These are phyloP conservation scores for Stylonectria norvegica DNA, from an alignment of 2,329 filamentous ascomycete species.

Conservation along the genomic window DNA sequence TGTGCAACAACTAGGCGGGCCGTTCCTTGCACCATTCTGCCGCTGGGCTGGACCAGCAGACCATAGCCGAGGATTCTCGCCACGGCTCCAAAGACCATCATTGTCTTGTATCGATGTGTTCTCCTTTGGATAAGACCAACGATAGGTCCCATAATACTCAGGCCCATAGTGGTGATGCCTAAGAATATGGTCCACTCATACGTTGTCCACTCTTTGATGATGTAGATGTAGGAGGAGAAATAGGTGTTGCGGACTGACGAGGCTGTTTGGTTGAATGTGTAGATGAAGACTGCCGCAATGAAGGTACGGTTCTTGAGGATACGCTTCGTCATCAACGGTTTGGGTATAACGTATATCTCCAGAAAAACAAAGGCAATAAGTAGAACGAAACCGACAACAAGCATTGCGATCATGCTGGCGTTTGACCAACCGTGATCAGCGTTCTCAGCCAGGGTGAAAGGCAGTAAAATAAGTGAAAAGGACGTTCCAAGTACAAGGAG, in stretches of 20 bases:
- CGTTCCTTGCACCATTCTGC: slow-evolving; percentile 33
- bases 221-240: slow-evolving; percentile 37
- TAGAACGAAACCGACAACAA: slow-evolving; percentile 34
- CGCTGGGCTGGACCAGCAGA: slow-evolving; percentile 29
- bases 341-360: slow-evolving; percentile 32
- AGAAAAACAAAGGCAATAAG: slow-evolving; percentile 34
- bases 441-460: slow-evolving; percentile 51
- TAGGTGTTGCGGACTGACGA: slow-evolving; percentile 36
- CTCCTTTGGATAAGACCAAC: slow-evolving; percentile 33
- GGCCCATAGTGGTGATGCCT: slow-evolving; percentile 37
- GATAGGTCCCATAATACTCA: slow-evolving; percentile 36
- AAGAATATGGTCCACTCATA: slow-evolving; percentile 42
- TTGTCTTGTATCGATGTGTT: slow-evolving; percentile 40
- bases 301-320: slow-evolving; percentile 33
- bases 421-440: slow-evolving; percentile 34
- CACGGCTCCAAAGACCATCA: slow-evolving; percentile 37
- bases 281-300: slow-evolving; percentile 27
- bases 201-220: slow-evolving; percentile 41
- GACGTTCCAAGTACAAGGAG: slow-evolving; percentile 52
- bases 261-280: slow-evolving; percentile 34
- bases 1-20: slow-evolving; percentile 34
- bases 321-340: slow-evolving; percentile 32
- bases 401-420: slow-evolving; percentile 31
- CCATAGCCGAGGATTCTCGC: slow-evolving; percentile 37
- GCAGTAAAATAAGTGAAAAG: slow-evolving; percentile 59